phyloP scores from a whole-genome alignment of 225 moss, liverwort and hornwort genomes.

The Climacium dendroides region DNA sequence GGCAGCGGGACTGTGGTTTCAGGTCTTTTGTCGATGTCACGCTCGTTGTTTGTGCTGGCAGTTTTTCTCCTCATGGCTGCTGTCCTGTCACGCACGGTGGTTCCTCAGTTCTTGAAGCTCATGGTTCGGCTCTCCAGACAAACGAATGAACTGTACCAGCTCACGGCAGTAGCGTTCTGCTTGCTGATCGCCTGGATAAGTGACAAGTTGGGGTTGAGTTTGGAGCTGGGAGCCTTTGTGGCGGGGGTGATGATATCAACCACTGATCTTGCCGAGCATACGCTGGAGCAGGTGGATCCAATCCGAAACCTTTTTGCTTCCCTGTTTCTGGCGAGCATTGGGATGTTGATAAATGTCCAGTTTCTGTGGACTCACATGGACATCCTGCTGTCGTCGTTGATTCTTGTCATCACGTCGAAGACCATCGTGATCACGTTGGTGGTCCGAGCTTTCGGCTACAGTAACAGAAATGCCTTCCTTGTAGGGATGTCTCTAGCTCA shows the following conservation, averaged over 20 bases:
- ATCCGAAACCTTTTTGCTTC: slow-evolving; percentile 91
- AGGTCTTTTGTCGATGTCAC: slow-evolving; percentile 78
- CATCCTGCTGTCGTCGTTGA: slow-evolving; percentile 84
- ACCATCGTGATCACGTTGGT: slow-evolving; percentile 76
- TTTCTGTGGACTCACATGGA: slow-evolving; percentile 99
- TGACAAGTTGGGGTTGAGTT: slow-evolving; percentile 89
- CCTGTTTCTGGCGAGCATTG: slow-evolving; percentile 90
- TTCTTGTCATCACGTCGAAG: slow-evolving; percentile 88
- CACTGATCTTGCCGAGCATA: slow-evolving; percentile 87
- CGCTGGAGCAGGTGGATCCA: slow-evolving; percentile 97
- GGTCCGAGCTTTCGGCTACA: slow-evolving; percentile 72
- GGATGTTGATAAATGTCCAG: slow-evolving; percentile 92
- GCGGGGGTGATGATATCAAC: slow-evolving; percentile 98
- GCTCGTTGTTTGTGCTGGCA: slow-evolving; percentile 64
- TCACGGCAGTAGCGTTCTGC: slow-evolving; percentile 92
- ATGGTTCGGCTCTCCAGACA: slow-evolving; percentile 88
- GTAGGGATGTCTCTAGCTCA: slow-evolving; percentile 98
- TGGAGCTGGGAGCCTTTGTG: slow-evolving; percentile 97
- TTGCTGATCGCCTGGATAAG: slow-evolving; percentile 94
- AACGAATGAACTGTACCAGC: slow-evolving; percentile 91
- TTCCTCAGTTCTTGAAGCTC: slow-evolving; percentile 75
- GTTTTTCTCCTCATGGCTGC: slow-evolving; percentile 60
- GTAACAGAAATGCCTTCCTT: slow-evolving; percentile 71
- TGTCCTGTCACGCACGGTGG: slow-evolving; percentile 54
- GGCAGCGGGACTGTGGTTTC: slow-evolving; percentile 72